Evolutionary conservation across 2,329 filamentous ascomycete genomes (phyloP).

Genomic region (Hymenoscyphus linearis): DNA sequence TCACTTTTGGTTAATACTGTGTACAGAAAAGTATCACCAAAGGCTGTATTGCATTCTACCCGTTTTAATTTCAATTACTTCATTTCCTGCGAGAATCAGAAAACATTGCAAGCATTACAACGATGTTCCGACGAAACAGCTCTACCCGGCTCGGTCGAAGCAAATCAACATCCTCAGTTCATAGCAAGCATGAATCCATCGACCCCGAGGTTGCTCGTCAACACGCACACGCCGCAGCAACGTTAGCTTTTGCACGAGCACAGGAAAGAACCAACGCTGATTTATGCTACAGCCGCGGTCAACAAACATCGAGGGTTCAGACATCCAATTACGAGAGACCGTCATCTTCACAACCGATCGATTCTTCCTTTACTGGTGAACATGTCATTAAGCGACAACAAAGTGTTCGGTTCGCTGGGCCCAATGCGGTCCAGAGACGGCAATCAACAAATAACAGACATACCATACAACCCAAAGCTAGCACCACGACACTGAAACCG

Average conservation of each 20-base stretch:
- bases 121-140: conserved; percentile 37
- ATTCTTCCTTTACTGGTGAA: conserved; percentile 21
- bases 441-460: conserved; percentile 22
- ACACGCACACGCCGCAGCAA: conserved; percentile 58
- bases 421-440: conserved; percentile 24
- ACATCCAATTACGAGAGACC: conserved; percentile 9
- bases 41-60: conserved; percentile 26
- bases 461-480: conserved; percentile 15
- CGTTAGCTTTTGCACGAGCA: conserved; percentile 53
- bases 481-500: conserved; percentile 20
- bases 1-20: conserved; percentile 31
- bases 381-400: conserved; percentile 39
- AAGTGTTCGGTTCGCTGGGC: conserved; percentile 48
- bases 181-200: conserved; percentile 44
- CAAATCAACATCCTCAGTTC: conserved; percentile 49
- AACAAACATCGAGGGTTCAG: conserved; percentile 13
- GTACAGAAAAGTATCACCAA: conserved; percentile 18
- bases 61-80: conserved; percentile 26
- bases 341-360: conserved; percentile 13
- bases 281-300: conserved; percentile 31
- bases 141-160: conserved; percentile 42
- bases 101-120: conserved; percentile 14
- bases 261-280: conserved; percentile 37
- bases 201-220: conserved; percentile 45
- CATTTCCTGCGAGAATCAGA: conserved; percentile 13